Conservation (phyloP, 768 basidiomycete genomes). For the Hericium coralloides region DNA sequence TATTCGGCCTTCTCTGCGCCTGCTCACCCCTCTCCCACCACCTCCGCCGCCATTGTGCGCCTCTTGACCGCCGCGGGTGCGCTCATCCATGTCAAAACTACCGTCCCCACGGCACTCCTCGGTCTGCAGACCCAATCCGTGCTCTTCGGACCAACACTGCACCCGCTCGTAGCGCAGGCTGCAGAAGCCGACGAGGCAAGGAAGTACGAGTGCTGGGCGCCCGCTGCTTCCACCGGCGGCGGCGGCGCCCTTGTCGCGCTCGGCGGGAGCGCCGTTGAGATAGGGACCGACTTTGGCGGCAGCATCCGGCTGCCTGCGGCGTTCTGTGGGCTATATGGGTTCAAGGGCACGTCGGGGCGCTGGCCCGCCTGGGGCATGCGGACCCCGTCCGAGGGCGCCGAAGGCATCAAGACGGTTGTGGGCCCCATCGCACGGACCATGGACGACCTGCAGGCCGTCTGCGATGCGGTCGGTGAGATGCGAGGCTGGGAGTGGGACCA, state of each 20-base stretch:
- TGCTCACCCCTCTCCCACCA: conserved; percentile 25
- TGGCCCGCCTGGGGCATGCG: conserved; percentile 26
- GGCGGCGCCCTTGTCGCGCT: conserved; percentile 40
- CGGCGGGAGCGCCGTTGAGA: conserved; percentile 35
- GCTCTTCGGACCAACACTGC: conserved; percentile 37
- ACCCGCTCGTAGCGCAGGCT: conserved; percentile 22
- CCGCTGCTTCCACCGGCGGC: conserved; percentile 44
- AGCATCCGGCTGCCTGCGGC: conserved; percentile 40
- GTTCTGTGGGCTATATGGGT: conserved; percentile 36
- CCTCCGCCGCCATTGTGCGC: conserved; percentile 30
- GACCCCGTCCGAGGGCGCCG: conserved; percentile 28
- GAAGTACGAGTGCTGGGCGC: conserved; percentile 31
- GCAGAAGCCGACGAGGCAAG: background rate
- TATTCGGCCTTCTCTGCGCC: conserved; percentile 26
- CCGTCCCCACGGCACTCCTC: conserved; percentile 34
- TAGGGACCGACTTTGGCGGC: conserved; percentile 43
- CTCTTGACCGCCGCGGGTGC: conserved; percentile 35
- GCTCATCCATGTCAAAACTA: conserved; percentile 32
- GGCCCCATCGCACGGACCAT: conserved; percentile 34
- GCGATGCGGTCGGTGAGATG: conserved; percentile 33
- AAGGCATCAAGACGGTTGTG: conserved; percentile 27
- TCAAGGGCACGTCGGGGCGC: conserved; percentile 30
- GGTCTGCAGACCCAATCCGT: conserved; percentile 34
- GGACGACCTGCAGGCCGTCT: conserved; percentile 34
- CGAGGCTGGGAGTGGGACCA: conserved; percentile 36